A percentile compares a stretch with the other conserved stretches of the same genome.
phyloP scores from a whole-genome alignment of 1,139 yeast genomes.

The Hyphopichia pseudoburtonii region DNA sequence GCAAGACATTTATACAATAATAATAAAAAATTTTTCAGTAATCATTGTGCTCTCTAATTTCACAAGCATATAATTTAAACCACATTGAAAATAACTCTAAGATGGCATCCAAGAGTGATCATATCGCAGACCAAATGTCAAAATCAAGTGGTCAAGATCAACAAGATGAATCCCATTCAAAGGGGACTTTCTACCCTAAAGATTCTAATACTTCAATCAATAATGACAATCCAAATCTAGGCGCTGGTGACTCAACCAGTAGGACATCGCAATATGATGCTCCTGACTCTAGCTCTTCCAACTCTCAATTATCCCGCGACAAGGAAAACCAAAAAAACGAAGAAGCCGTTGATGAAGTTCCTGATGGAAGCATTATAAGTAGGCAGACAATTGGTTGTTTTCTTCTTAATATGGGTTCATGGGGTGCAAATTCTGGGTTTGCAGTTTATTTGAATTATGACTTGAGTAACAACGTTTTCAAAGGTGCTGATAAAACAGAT shows the following conservation, averaged over 20 bases:
- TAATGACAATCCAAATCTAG: not conserved
- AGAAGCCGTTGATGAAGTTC: conserved; percentile 7
- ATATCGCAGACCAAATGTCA: too few relatives aligned
- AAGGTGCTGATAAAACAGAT: conserved; percentile 43
- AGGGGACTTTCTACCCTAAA: not conserved
- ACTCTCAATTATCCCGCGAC: too few relatives aligned
- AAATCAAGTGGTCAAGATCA: too few relatives aligned
- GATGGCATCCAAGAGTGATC: too few relatives aligned
- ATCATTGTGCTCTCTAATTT: too few relatives aligned
- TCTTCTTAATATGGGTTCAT: conserved; percentile 44
- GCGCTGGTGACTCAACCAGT: conserved; percentile 2
- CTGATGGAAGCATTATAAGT: conserved; percentile 54
- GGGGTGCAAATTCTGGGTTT: conserved; percentile 57
- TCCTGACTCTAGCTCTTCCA: not conserved
- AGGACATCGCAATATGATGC: conserved; percentile 5
- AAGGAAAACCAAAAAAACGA: conserved; percentile 8
- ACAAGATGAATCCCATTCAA: too few relatives aligned
- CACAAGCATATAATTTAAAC: too few relatives aligned
- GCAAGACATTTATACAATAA: too few relatives aligned
- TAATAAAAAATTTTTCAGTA: too few relatives aligned
- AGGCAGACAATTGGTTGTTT: conserved; percentile 42
- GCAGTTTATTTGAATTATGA: conserved; percentile 54
- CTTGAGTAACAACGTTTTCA: conserved; percentile 30
- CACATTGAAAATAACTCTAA: too few relatives aligned
- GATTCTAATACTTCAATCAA: not conserved